These are phyloP conservation scores for Ogataea parapolymorpha DNA, from an alignment of 805 yeast genomes.

Conservation along the genomic window DNA sequence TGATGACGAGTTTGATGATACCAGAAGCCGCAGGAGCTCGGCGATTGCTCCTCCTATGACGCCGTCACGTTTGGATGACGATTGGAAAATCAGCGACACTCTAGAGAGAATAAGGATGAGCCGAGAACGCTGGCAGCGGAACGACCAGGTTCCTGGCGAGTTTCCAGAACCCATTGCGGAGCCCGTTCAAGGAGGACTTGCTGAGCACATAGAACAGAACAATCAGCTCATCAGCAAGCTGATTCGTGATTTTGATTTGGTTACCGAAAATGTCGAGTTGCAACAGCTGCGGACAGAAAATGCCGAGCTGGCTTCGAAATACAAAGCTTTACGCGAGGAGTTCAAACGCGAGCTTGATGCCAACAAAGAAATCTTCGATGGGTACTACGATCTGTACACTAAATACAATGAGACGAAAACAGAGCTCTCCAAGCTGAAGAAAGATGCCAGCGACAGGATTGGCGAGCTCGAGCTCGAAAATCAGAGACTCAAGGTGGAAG, in stretches of 20 bases:
- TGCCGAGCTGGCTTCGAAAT: slow-evolving; percentile 17
- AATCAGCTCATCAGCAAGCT: slow-evolving; percentile 12
- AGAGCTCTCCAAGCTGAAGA: not conserved
- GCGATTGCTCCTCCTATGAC: slow-evolving; percentile 22
- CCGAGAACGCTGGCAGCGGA: slow-evolving; percentile 13
- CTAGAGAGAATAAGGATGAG: slow-evolving; percentile 19
- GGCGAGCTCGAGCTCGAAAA: slow-evolving; percentile 9
- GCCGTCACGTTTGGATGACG: slow-evolving; percentile 14
- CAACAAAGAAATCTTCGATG: slow-evolving; percentile 25
- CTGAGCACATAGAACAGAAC: slow-evolving; percentile 12
- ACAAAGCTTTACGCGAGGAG: slow-evolving; percentile 24
- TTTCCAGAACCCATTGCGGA: slow-evolving; percentile 5
- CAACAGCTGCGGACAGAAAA: slow-evolving; percentile 14
- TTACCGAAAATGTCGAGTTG: slow-evolving; percentile 15
- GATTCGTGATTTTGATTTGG: slow-evolving; percentile 13
- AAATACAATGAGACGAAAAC: slow-evolving; percentile 15
- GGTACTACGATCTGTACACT: slow-evolving; percentile 24
- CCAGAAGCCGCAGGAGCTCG: slow-evolving; percentile 18
- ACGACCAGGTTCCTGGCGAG: slow-evolving; percentile 18
- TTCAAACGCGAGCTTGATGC: slow-evolving; percentile 21
- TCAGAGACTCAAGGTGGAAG: slow-evolving; percentile 10
- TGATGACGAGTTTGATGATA: slow-evolving; percentile 12
- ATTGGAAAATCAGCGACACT: slow-evolving; percentile 22
- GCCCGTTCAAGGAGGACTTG: not conserved
- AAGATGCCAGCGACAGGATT: slow-evolving; percentile 3